phyloP scores from a whole-genome alignment of 2,329 filamentous ascomycete species.

The Phialemonium atrogriseum region DNA sequence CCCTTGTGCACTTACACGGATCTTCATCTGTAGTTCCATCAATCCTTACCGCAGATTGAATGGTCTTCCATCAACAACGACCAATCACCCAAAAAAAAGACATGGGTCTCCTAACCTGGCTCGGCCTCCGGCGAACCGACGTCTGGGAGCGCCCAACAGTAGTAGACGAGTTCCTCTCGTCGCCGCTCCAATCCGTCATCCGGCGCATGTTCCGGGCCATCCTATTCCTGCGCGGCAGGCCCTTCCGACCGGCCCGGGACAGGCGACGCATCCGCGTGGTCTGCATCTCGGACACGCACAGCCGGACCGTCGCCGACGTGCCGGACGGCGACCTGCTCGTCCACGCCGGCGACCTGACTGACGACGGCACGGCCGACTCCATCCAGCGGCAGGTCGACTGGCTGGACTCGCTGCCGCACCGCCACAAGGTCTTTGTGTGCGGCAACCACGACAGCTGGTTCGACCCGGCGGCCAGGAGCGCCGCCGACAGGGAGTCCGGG shows the following conservation, averaged over 20 bases:
- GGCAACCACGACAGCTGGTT: slow-evolving; percentile 90
- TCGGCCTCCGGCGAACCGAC: slow-evolving; percentile 39
- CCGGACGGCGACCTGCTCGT: slow-evolving; percentile 79
- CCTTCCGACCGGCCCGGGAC: slow-evolving; percentile 48
- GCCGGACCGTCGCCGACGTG: slow-evolving; percentile 46
- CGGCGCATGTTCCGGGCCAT: slow-evolving; percentile 56
- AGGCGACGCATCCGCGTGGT: slow-evolving; percentile 62
- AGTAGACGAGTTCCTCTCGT: slow-evolving; percentile 56
- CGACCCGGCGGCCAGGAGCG: slow-evolving; percentile 54
- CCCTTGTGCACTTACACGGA: no score
- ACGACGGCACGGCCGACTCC: slow-evolving; percentile 60
- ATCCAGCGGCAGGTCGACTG: slow-evolving; percentile 82
- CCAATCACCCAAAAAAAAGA: no score
- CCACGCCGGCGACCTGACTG: slow-evolving; percentile 80
- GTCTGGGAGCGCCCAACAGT: slow-evolving; percentile 42
- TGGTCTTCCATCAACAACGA: no score
- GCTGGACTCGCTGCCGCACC: slow-evolving; percentile 65
- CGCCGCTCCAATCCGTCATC: slow-evolving; percentile 58
- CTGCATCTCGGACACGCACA: slow-evolving; percentile 87
- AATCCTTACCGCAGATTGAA: no score
- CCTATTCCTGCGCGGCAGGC: slow-evolving; percentile 57
- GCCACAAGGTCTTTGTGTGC: slow-evolving; percentile 71
- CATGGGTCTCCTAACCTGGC: slow-evolving; percentile 37
- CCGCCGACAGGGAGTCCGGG: slow-evolving; percentile 44
- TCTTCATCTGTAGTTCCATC: no score